phyloP scores from a whole-genome alignment of 1,284 basidiomycete species.

The Athelia psychrophila region DNA sequence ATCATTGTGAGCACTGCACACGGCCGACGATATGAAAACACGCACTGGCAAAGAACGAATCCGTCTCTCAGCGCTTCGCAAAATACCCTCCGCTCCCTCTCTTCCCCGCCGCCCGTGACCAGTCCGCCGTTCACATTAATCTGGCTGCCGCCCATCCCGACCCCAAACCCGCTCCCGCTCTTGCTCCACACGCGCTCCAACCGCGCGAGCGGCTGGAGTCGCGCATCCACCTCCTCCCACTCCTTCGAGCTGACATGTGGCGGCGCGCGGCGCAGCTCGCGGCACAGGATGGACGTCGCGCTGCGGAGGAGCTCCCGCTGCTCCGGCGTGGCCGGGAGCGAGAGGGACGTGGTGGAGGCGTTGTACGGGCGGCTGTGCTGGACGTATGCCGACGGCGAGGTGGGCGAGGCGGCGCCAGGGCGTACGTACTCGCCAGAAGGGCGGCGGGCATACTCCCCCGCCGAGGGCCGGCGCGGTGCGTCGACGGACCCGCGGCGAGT shows the following conservation, averaged over 20 bases:
- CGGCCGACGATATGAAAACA: too few relatives aligned
- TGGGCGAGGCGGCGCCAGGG: constrained; percentile 26
- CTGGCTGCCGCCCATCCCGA: constrained; percentile 39
- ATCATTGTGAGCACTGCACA: too few relatives aligned
- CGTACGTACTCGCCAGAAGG: constrained; percentile 18
- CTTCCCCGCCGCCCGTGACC: constrained; percentile 54
- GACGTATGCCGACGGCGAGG: constrained; percentile 42
- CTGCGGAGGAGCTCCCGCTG: constrained; percentile 62
- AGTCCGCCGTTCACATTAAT: constrained; percentile 32
- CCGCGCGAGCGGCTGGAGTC: constrained; percentile 56
- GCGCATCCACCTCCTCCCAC: constrained; percentile 72
- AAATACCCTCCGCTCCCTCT: constrained; percentile 70
- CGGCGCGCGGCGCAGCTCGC: constrained; percentile 59
- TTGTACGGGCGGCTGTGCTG: constrained; percentile 48
- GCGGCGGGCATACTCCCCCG: constrained; percentile 12
- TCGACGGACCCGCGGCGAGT: constrained; percentile 25
- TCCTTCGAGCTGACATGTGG: constrained; percentile 49
- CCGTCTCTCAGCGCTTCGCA: constrained; percentile 78
- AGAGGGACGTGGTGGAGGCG: constrained; percentile 51
- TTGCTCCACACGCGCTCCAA: constrained; percentile 74
- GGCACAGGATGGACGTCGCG: constrained; percentile 60
- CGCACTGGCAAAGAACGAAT: constrained; percentile 84
- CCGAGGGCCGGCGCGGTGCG: constrained; percentile 23
- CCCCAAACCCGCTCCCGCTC: constrained; percentile 33
- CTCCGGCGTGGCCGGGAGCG: constrained; percentile 43